A percentile compares a stretch with the other conserved stretches of the same genome.
phyloP scores from a whole-genome alignment of 2,329 filamentous ascomycete species.

The Exophiala alcalophila region DNA sequence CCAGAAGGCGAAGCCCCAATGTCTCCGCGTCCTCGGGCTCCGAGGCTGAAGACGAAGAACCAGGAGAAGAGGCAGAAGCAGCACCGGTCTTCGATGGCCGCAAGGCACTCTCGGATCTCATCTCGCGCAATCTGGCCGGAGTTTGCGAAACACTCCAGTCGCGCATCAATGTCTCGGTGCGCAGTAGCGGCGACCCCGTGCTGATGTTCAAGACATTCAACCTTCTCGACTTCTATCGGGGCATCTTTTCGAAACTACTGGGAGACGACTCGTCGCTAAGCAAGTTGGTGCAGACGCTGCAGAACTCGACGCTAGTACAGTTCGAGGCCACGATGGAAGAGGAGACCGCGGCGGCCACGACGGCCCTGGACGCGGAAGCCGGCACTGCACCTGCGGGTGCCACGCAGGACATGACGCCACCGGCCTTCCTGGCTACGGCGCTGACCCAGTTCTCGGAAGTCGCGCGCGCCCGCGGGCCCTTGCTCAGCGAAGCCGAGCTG shows the following conservation, averaged over 20 bases:
- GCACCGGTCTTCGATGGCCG: constrained; percentile 72
- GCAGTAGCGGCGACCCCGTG: constrained; percentile 86
- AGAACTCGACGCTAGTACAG: constrained; percentile 46
- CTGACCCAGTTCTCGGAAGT: constrained; percentile 52
- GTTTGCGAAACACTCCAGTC: constrained; percentile 83
- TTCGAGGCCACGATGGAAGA: constrained; percentile 35
- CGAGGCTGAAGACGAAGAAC: constrained; percentile 35
- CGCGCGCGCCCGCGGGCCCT: constrained; percentile 24
- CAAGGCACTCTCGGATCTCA: constrained; percentile 77
- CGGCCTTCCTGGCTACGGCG: constrained; percentile 22
- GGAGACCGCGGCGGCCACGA: constrained; percentile 12
- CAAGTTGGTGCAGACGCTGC: constrained; percentile 32
- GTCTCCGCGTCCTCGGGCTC: constrained; percentile 6
- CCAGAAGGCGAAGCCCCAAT: constrained; percentile 2
- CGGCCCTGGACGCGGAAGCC: constrained; percentile 6
- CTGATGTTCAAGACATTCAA: constrained; percentile 87
- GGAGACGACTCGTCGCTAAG: constrained; percentile 41
- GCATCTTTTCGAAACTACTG: constrained; percentile 78
- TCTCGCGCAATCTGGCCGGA: constrained; percentile 79
- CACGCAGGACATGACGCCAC: constrained; percentile 23
- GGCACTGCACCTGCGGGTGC: too few relatives aligned
- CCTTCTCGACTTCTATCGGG: constrained; percentile 81
- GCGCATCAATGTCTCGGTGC: constrained; percentile 84
- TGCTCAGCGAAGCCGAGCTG: constrained; percentile 59
- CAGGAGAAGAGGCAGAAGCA: too few relatives aligned